phyloP scores from a whole-genome alignment of 306 rosid genomes.

The Quillaja saponaria region DNA sequence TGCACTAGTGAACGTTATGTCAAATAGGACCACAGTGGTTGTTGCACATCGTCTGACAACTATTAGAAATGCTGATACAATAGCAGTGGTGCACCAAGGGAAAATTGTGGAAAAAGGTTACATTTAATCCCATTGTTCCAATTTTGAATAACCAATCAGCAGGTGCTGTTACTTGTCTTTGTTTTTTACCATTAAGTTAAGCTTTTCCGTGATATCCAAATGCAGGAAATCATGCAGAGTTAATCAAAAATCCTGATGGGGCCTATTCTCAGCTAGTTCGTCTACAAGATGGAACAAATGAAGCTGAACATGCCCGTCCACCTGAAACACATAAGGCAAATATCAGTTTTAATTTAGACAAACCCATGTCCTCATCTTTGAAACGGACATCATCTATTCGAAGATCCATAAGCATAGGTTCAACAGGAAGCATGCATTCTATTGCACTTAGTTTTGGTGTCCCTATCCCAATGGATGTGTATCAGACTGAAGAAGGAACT shows the following conservation, averaged over 20 bases:
- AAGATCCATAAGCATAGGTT: slow-evolving; percentile 52
- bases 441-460: slow-evolving; percentile 32
- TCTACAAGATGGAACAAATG: slow-evolving; percentile 59
- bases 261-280: slow-evolving; percentile 81
- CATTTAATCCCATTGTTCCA: background rate
- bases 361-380: slow-evolving; percentile 18
- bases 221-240: slow-evolving; percentile 70
- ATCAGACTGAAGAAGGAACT: slow-evolving; percentile 21
- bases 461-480: slow-evolving; percentile 32
- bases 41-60: slow-evolving; percentile 96
- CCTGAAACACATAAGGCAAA: slow-evolving; percentile 30
- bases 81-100: slow-evolving; percentile 86
- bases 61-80: slow-evolving; percentile 69
- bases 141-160: background rate
- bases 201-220: background rate
- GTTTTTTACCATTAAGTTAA: too few relatives aligned
- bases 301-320: slow-evolving; percentile 21
- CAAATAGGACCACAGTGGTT: slow-evolving; percentile 71
- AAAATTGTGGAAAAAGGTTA: slow-evolving; percentile 77
- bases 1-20: slow-evolving; percentile 65
- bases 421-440: slow-evolving; percentile 42
- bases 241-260: slow-evolving; percentile 58
- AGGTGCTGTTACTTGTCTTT: too few relatives aligned
- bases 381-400: slow-evolving; percentile 31
- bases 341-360: slow-evolving; percentile 30